These are phyloP conservation scores for Alloteropsis angusta DNA, from an alignment of 202 grass and related monocot species.

Conservation along the genomic window DNA sequence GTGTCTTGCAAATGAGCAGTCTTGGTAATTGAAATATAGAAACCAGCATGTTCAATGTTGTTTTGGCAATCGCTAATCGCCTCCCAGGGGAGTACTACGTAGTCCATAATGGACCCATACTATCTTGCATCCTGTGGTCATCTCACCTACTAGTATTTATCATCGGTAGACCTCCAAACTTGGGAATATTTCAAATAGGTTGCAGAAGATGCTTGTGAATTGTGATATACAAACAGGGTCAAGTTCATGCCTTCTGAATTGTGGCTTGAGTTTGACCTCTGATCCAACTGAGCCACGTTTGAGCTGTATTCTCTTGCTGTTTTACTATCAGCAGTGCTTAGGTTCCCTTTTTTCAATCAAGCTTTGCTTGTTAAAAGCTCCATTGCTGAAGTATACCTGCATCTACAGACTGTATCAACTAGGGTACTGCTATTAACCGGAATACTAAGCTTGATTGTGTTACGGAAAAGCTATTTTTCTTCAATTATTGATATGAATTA, in stretches of 20 bases:
- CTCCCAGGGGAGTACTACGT: not conserved
- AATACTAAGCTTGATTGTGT: slow-evolving; percentile 2
- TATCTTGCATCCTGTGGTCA: not conserved
- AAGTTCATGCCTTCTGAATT: not conserved
- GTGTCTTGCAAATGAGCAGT: not conserved
- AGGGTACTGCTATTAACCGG: not conserved
- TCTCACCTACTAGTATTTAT: not conserved
- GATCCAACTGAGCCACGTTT: slow-evolving; percentile 6
- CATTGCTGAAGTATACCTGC: not conserved
- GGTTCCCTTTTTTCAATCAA: not conserved
- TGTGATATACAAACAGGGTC: not conserved
- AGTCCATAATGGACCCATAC: not conserved
- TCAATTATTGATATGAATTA: slow-evolving; percentile 13
- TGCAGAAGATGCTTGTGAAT: not conserved
- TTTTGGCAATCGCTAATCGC: slow-evolving; percentile 23
- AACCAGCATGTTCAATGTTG: not conserved
- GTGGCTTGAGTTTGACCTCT: not conserved
- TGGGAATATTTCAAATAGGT: not conserved
- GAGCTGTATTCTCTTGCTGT: not conserved
- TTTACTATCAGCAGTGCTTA: slow-evolving; percentile 9
- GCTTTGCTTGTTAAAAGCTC: not conserved
- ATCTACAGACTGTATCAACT: not conserved
- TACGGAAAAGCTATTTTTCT: not conserved
- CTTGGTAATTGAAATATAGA: not conserved
- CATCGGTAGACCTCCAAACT: not conserved